Base-by-base conservation (phyloP, 129 eudicot genomes). In the Cynara cardunculus region DNA sequence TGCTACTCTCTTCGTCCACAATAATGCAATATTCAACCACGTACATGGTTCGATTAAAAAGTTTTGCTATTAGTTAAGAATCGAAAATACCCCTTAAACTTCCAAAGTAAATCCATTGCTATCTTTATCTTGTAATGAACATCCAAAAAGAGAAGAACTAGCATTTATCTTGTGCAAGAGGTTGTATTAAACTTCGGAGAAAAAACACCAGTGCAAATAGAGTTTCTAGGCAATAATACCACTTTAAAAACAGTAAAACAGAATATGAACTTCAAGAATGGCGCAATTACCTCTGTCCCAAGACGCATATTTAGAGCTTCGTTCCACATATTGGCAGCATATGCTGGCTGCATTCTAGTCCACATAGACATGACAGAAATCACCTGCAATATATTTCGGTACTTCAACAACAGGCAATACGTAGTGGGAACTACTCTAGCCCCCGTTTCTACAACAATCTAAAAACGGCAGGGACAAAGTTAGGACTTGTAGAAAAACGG, bases 311-410 rank as follows among this genome's bases (percentile, higher is more conserved):
- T 96, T 24, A 96, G 88, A 81, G 99, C 99, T 84, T 96, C 99
- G 67, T 96, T 96, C 99, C 99, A 96, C 99, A 96, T 96, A 82
- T 96, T 96, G 80, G 99, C 99, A 77, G 99, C 99, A 87, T 92
- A 93, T 25, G 95, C 90, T 85, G 99, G 99, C 94, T 95, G 99
- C 92, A 96, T 87, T 89, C 98, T 96, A 5, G 98, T 88, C 99
- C 99, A 95, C 99, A 95, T 95, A 84, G 99, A 95, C 99, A 95
- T 95, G 97, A 92, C 97, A 90, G 99, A 95, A 92, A 90, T 88
- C 56, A 95, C 99, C 97, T 95, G 92, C 80, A 87, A 87, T 59
- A 77, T 14, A 14, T 30, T 78, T 35, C 25, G 25, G 2, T 12
- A 76, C 46, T 53, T 76, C 0, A 75, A 75, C 14, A 39, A n/a